These are phyloP conservation scores for Xylaria sp. DNA, from an alignment of 2,329 filamentous ascomycete genomes.

Conservation along the genomic window DNA sequence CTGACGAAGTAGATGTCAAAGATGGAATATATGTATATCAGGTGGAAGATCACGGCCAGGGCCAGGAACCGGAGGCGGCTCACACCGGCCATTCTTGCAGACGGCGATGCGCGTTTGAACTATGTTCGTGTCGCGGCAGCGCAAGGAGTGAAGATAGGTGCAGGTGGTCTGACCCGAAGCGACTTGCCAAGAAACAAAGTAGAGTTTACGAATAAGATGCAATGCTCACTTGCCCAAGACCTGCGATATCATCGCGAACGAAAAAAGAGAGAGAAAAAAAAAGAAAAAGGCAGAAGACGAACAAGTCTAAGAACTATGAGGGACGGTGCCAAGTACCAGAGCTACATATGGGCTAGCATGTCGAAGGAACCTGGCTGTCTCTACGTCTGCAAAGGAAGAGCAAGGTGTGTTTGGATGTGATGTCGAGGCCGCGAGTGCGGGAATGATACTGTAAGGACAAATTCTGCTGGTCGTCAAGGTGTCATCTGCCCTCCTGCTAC, in stretches of 20 bases:
- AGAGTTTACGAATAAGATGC: constrained; percentile 7
- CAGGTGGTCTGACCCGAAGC: constrained; percentile 11
- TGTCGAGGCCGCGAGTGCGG: no score
- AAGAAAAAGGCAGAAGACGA: background rate
- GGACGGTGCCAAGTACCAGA: background rate
- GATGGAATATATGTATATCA: constrained; percentile 92
- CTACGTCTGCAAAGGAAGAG: constrained; percentile 14
- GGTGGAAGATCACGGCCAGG: constrained; percentile 87
- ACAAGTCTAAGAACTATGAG: constrained; percentile 3
- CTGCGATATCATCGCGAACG: constrained; percentile 2
- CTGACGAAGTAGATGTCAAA: constrained; percentile 99
- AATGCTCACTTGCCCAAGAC: constrained; percentile 5
- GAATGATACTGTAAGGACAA: background rate
- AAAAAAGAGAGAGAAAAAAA: constrained; percentile 1
- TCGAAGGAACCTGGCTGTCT: background rate
- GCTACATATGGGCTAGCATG: background rate
- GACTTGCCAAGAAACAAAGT: constrained; percentile 1
- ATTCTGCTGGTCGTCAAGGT: background rate
- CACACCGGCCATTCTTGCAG: constrained; percentile 53
- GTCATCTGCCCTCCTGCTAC: background rate
- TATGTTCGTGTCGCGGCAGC: constrained; percentile 1
- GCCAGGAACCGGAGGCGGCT: constrained; percentile 80
- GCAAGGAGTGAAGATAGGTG: constrained; percentile 15
- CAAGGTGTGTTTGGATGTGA: background rate
- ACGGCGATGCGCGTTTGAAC: constrained; percentile 16